Evolutionary conservation across 2,329 filamentous ascomycete species (phyloP).

Genomic region (Aspergillus sp.): DNA sequence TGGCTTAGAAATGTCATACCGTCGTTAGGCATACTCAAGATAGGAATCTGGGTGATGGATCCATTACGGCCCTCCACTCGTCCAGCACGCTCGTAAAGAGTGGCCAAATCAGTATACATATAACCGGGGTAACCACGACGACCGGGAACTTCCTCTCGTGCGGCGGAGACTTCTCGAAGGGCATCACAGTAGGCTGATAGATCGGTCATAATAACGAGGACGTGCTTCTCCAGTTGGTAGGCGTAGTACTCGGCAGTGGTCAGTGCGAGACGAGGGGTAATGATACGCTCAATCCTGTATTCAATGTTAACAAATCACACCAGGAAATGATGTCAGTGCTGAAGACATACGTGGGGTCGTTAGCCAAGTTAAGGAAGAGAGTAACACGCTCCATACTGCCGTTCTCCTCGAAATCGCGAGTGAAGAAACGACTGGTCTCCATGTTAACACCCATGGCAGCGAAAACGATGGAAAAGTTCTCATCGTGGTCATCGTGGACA

Average conservation of each 20-base stretch:
- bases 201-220: slow-evolving; percentile 96
- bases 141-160: slow-evolving; percentile 96
- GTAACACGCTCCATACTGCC: slow-evolving; percentile 96
- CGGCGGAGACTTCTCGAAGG: slow-evolving; percentile 95
- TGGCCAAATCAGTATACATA: slow-evolving; percentile 99
- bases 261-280: slow-evolving; percentile 94
- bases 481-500: slow-evolving; percentile 92
- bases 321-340: not conserved
- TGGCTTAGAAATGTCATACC: slow-evolving; percentile 42
- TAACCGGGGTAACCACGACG: slow-evolving; percentile 99
- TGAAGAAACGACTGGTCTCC: slow-evolving; percentile 98
- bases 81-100: slow-evolving; percentile 97
- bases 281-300: slow-evolving; percentile 93
- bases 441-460: slow-evolving; percentile 99
- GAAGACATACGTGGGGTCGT: slow-evolving; percentile 82
- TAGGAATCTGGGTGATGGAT: slow-evolving; percentile 98
- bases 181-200: slow-evolving; percentile 97
- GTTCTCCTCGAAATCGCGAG: slow-evolving; percentile 97
- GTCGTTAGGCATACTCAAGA: slow-evolving; percentile 99
- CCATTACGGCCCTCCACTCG: slow-evolving; percentile 96
- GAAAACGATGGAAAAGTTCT: slow-evolving; percentile 99
- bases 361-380: slow-evolving; percentile 97
- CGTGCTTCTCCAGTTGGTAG: slow-evolving; percentile 99
- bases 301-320: slow-evolving; percentile 2
- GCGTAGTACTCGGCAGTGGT: slow-evolving; percentile 99